Conservation (phyloP, 2,329 filamentous ascomycete genomes). For the Aaosphaeria arxii region DNA sequence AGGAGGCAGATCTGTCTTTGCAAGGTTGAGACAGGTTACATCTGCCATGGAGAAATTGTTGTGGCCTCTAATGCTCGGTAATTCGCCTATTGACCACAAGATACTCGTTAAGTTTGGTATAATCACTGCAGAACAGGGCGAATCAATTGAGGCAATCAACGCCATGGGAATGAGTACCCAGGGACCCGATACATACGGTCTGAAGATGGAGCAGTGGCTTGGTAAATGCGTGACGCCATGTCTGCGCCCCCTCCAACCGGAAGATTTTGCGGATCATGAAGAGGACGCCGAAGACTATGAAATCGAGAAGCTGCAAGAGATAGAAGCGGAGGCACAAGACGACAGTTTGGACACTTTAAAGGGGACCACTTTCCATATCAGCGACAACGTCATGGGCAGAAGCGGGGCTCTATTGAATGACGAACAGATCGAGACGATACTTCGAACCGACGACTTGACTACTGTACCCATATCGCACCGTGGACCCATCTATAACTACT, state of each 20-base stretch:
- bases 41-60: slow-evolving; percentile 20
- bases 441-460: slow-evolving; percentile 56
- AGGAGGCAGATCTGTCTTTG: slow-evolving; percentile 39
- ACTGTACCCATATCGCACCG: slow-evolving; percentile 55
- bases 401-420: slow-evolving; percentile 14
- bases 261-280: slow-evolving; percentile 53
- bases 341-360: slow-evolving; percentile 47
- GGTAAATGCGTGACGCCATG: slow-evolving; percentile 50
- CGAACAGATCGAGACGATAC: slow-evolving; percentile 33
- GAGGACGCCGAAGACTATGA: slow-evolving; percentile 63
- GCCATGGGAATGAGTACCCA: background rate
- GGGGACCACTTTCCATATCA: slow-evolving; percentile 29
- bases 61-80: slow-evolving; percentile 14
- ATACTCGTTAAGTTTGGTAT: slow-evolving; percentile 55
- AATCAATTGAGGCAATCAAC: slow-evolving; percentile 56
- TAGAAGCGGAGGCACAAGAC: slow-evolving; percentile 58
- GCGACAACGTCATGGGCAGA: slow-evolving; percentile 40
- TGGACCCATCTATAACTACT: slow-evolving; percentile 63
- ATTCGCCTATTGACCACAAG: slow-evolving; percentile 47
- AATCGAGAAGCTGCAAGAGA: slow-evolving; percentile 58
- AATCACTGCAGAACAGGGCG: slow-evolving; percentile 61
- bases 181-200: slow-evolving; percentile 23
- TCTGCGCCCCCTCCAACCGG: slow-evolving; percentile 42
- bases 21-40: slow-evolving; percentile 38
- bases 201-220: slow-evolving; percentile 56